phyloP scores from a whole-genome alignment of 2,329 filamentous ascomycete genomes.

The Fusarium verrucosum region DNA sequence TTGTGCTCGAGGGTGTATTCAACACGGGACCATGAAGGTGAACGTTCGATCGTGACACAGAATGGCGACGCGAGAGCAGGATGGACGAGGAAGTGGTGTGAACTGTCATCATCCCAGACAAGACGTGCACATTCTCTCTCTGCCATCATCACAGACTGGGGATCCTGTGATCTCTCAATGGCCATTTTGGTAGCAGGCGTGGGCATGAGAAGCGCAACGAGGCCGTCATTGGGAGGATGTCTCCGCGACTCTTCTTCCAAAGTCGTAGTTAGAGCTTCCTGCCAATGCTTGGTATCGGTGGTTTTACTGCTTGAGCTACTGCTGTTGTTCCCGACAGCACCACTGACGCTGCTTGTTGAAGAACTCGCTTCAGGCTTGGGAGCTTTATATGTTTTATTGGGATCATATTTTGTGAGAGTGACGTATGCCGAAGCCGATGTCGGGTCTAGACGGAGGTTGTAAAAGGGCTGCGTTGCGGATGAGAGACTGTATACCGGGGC shows the following conservation, averaged over 20 bases:
- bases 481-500: constrained; percentile 74
- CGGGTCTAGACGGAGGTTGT: constrained; percentile 70
- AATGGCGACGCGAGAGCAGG: constrained; percentile 71
- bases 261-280: constrained; percentile 66
- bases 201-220: constrained; percentile 76
- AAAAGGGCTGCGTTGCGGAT: constrained; percentile 70
- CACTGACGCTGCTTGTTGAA: constrained; percentile 45
- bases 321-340: constrained; percentile 44
- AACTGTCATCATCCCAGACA: constrained; percentile 73
- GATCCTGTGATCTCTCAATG: constrained; percentile 67
- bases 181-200: constrained; percentile 70
- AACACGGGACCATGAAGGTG: constrained; percentile 66
- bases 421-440: constrained; percentile 71
- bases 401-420: constrained; percentile 67
- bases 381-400: constrained; percentile 64
- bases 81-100: constrained; percentile 69
- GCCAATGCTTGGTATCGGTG: constrained; percentile 61
- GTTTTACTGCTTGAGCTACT: constrained; percentile 41
- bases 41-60: constrained; percentile 66
- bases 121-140: constrained; percentile 75
- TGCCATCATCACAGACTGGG: constrained; percentile 67
- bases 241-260: constrained; percentile 64
- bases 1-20: constrained; percentile 74
- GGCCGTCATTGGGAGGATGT: constrained; percentile 66
- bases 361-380: constrained; percentile 45